Base-by-base conservation (phyloP, 371 early-diverging fungal genomes). In the Mucor racemosus region DNA sequence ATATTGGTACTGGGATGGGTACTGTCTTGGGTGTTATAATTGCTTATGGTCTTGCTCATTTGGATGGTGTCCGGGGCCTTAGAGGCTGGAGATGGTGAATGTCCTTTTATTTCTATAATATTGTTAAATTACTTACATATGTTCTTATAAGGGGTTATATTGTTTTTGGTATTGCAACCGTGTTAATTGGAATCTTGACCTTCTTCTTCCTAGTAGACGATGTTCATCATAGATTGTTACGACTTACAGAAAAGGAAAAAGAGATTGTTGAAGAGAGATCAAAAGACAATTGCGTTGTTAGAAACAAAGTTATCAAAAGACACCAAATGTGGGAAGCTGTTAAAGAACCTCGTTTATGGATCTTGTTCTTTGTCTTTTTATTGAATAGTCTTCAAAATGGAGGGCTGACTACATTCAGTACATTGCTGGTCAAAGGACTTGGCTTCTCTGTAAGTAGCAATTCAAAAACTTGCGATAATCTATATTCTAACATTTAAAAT, bases 401-500 rank as follows among this genome's bases (percentile, higher is more conserved):
- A 39, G 83, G 76, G 35, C n/a, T 80, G 35, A 54, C 72, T 4
- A 71, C 70, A 0, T 82, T 75, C 42, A 71, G 73, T 56, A 70
- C 80, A 9, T 61, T 73, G 19, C 60, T 82, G 17, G 75, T 79
- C 5, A 36, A 69, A 59, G 67, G 66, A 0, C 62, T 82, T 19
- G 80, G 78, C 10, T 82, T 79, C 54, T 68, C 76, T 11, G 79
- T 79, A 74, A 69, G 76, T 64, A 26, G 21, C 13, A 21, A 11
- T 3, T 11, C 19, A 21, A 11, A 26, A 10, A 21, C 8, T 0
- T 31, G 4, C 5, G 9, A 10, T 13, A 53, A 11, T 31, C 0
- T 14, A 5, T 13, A 55, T n/a, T 9, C 14, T 36, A 34, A 35
- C 53, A n/a, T 21, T 41, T 41, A 19, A 26, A 26, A 26, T 26